Conservation (phyloP, 2,329 filamentous ascomycete species). For the Colletotrichum karsti region DNA sequence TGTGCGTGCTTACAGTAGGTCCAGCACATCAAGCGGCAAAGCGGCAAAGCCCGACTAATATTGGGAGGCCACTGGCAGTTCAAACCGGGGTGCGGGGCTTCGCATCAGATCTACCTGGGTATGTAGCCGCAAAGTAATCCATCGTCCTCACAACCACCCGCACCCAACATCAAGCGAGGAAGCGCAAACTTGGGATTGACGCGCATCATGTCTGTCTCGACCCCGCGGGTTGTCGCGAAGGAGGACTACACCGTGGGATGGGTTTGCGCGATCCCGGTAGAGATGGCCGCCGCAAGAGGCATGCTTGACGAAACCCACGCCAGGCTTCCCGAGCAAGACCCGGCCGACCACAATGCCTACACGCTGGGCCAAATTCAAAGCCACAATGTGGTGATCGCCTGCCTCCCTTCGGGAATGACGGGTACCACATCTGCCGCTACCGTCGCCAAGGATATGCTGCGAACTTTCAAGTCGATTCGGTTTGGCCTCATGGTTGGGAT, state of each 20-base stretch:
- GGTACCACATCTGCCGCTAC: conserved; percentile 35
- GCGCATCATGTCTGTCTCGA: no score
- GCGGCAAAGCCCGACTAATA: no score
- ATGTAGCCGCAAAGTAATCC: no score
- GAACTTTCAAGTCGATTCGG: conserved; percentile 32
- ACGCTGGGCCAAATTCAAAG: conserved; percentile 38
- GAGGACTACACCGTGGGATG: conserved; percentile 39
- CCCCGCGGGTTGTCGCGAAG: background rate
- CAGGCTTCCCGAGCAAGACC: background rate
- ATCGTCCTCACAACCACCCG: no score
- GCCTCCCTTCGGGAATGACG: conserved; percentile 35
- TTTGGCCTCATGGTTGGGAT: background rate
- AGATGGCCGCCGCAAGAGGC: conserved; percentile 37
- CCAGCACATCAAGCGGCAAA: no score
- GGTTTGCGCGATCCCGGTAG: conserved; percentile 40
- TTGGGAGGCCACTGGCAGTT: no score
- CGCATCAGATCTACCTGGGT: no score
- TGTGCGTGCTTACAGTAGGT: no score
- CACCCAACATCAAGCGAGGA: no score
- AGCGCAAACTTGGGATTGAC: no score
- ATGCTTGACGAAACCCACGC: conserved; percentile 39
- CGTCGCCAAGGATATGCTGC: conserved; percentile 38
- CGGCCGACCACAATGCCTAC: conserved; percentile 38
- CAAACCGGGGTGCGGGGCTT: no score
- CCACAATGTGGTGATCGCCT: conserved; percentile 45